Conservation (phyloP, 2,329 filamentous ascomycete species). For the Diaporthe amygdali region DNA sequence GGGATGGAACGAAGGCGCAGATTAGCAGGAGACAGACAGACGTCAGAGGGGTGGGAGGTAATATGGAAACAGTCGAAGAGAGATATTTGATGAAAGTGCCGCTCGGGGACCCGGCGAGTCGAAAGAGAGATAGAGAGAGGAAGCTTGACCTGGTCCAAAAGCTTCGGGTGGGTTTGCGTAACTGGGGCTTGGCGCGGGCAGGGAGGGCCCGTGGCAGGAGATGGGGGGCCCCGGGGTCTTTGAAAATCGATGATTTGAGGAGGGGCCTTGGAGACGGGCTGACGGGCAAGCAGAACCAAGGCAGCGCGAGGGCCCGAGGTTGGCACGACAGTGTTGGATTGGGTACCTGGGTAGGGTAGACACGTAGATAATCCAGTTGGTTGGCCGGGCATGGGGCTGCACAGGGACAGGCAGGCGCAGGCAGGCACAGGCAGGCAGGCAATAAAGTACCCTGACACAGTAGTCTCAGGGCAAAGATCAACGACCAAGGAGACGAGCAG, state of each 20-base stretch:
- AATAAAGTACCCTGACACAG: too few species aligned
- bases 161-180: constrained; percentile 12
- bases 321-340: neutral
- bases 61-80: neutral
- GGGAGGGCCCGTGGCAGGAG: constrained; percentile 8
- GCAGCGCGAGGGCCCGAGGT: too few species aligned
- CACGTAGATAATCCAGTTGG: neutral
- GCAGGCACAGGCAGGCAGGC: neutral
- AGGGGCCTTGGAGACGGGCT: neutral
- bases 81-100: neutral
- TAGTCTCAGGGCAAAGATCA: neutral
- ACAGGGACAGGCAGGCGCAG: neutral
- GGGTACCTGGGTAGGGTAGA: neutral
- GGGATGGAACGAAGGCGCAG: neutral
- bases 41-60: neutral
- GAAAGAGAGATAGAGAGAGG: neutral
- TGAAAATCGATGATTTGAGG: neutral
- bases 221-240: neutral
- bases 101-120: neutral
- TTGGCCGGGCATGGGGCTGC: neutral
- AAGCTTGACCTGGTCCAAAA: constrained; percentile 8
- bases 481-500: neutral
- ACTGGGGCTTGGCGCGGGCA: constrained; percentile 7
- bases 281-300: too few species aligned
- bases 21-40: neutral